Percentiles rank a stretch among this genome's conserved stretches.
Conservation (phyloP, 148 eudicot genomes). For the Persicaria maculosa region DNA sequence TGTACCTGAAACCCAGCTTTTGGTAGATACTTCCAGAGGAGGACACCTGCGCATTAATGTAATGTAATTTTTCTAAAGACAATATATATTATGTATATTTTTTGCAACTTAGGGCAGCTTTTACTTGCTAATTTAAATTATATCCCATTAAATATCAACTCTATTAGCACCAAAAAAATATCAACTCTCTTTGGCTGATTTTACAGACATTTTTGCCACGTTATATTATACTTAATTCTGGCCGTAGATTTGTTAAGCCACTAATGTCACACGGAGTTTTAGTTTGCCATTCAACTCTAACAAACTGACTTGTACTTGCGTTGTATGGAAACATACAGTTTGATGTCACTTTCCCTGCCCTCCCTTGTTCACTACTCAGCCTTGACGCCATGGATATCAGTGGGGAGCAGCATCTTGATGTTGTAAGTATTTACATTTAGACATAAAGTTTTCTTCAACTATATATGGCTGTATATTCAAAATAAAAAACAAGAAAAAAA, state of each 20-base stretch:
- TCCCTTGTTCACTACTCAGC: slow-evolving; percentile 76
- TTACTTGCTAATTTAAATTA: neutral
- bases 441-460: neutral
- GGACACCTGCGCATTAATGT: slow-evolving; percentile 71
- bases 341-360: slow-evolving; percentile 84
- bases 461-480: neutral
- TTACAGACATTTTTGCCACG: neutral
- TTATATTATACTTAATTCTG: neutral
- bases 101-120: neutral
- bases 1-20: slow-evolving; percentile 63
- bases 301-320: neutral
- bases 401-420: slow-evolving; percentile 89
- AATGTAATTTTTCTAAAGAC: slow-evolving; percentile 14
- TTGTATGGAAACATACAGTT: slow-evolving; percentile 52
- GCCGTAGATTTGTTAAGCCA: neutral
- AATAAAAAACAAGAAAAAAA: no score
- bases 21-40: slow-evolving; percentile 91
- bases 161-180: neutral
- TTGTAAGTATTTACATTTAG: slow-evolving; percentile 37
- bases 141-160: neutral
- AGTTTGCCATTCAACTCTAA: neutral
- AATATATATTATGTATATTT: neutral
- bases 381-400: slow-evolving; percentile 95
- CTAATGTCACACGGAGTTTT: neutral
- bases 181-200: neutral